These are phyloP conservation scores for Clavulina sp. DNA, from an alignment of 768 basidiomycete species.

Conservation along the genomic window DNA sequence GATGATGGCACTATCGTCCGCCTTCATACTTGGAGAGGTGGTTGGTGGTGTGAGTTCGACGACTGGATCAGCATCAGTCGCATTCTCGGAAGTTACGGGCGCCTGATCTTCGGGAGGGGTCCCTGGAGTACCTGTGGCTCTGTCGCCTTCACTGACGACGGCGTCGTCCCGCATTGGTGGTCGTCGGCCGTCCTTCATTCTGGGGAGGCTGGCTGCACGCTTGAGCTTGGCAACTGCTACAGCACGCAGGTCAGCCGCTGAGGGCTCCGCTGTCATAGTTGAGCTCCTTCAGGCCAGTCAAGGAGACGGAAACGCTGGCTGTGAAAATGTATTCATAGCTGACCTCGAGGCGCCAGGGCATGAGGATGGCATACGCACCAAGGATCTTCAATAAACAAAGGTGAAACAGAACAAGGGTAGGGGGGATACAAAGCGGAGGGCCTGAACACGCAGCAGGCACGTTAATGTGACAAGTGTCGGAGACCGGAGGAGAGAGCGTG, in stretches of 20 bases:
- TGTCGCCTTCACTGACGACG: constrained; percentile 71
- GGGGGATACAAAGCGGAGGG: no score
- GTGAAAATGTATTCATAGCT: no score
- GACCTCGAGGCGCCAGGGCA: no score
- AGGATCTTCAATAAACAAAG: no score
- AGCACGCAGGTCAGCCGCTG: constrained; percentile 61
- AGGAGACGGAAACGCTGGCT: no score
- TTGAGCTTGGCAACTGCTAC: constrained; percentile 79
- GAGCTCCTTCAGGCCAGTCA: no score
- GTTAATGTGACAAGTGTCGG: no score
- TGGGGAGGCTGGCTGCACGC: constrained; percentile 77
- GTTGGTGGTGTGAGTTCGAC: no score
- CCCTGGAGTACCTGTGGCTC: constrained; percentile 18
- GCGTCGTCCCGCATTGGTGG: constrained; percentile 28
- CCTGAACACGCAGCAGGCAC: no score
- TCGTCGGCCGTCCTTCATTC: constrained; percentile 79
- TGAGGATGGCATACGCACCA: no score
- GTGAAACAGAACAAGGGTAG: no score
- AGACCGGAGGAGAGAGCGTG: no score
- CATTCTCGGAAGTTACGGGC: neutral
- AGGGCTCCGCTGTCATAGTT: constrained; percentile 6
- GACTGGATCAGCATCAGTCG: neutral
- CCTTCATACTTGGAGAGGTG: neutral
- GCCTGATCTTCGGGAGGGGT: neutral
- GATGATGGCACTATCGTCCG: neutral